phyloP scores from a whole-genome alignment of 2,329 filamentous ascomycete genomes.

The Talaromyces verruculosus region DNA sequence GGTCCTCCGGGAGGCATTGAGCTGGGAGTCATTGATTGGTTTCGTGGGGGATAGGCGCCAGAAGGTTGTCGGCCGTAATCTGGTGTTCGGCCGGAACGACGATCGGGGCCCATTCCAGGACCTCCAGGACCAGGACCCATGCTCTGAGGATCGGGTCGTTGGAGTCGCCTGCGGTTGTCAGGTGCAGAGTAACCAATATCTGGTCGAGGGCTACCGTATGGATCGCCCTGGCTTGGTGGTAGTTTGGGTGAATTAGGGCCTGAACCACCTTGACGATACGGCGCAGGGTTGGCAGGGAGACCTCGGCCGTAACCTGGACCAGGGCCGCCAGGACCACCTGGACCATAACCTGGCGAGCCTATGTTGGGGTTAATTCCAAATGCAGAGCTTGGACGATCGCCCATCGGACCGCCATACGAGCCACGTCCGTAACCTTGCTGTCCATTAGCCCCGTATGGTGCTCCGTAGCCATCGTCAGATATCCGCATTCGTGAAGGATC shows the following conservation, averaged over 20 bases:
- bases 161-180: constrained; percentile 45
- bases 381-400: constrained; percentile 47
- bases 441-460: constrained; percentile 44
- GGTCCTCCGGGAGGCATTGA: constrained; percentile 23
- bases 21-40: constrained; percentile 30
- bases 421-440: constrained; percentile 32
- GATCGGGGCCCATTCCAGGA: constrained; percentile 16
- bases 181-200: constrained; percentile 52
- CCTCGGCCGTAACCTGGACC: constrained; percentile 22
- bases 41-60: constrained; percentile 36
- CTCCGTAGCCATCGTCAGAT: constrained; percentile 29
- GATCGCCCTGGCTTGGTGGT: constrained; percentile 33
- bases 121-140: constrained; percentile 16
- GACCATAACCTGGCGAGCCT: constrained; percentile 39
- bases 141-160: constrained; percentile 37
- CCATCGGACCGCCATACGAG: constrained; percentile 36
- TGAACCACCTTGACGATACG: constrained; percentile 36
- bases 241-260: constrained; percentile 34
- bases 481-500: constrained; percentile 48
- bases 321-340: constrained; percentile 27
- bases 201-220: constrained; percentile 38
- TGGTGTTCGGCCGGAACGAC: constrained; percentile 34
- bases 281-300: constrained; percentile 4
- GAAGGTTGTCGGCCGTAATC: constrained; percentile 31
- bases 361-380: constrained; percentile 52